Conservation (phyloP, 1,284 basidiomycete species). For the Ustilago loliicola region DNA sequence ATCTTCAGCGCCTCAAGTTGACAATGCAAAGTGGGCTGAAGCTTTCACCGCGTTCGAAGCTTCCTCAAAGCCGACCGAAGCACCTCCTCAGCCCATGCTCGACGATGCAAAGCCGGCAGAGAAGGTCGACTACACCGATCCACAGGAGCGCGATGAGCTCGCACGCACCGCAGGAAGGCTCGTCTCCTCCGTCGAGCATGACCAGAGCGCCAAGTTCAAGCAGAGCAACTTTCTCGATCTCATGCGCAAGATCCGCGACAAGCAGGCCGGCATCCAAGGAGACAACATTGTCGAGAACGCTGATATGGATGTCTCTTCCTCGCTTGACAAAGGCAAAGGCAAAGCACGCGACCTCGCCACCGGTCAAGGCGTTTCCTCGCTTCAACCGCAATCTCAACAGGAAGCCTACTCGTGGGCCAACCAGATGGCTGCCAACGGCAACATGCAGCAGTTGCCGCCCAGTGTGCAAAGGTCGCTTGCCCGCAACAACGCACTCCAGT, state of each 20-base stretch:
- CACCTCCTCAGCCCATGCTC: background rate
- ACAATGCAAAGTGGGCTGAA: conserved; percentile 61
- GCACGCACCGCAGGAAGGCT: conserved; percentile 71
- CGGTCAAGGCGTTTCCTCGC: background rate
- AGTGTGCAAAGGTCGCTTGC: conserved; percentile 37
- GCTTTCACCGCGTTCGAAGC: conserved; percentile 62
- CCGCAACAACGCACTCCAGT: conserved; percentile 21
- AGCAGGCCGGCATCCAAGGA: conserved; percentile 84
- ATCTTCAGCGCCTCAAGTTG: conserved; percentile 29
- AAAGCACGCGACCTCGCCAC: conserved; percentile 34
- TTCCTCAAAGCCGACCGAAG: conserved; percentile 25
- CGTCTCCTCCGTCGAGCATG: conserved; percentile 72
- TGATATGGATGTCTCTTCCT: conserved; percentile 8
- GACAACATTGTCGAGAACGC: conserved; percentile 77
- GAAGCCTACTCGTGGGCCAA: conserved; percentile 52
- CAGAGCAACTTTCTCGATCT: conserved; percentile 88
- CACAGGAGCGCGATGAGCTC: conserved; percentile 67
- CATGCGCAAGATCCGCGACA: conserved; percentile 86
- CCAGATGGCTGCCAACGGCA: conserved; percentile 40
- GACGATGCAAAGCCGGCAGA: conserved; percentile 20
- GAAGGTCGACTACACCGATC: conserved; percentile 36
- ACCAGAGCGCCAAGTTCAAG: conserved; percentile 84
- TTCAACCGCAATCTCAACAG: conserved; percentile 41
- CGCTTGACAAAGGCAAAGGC: conserved; percentile 54
- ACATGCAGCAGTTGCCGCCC: conserved; percentile 37